Evolutionary conservation across 1,139 yeast species (phyloP), one percentile per base, ranked within the genome.

Genomic region (Lodderomyces oxycetoniae): DNA sequence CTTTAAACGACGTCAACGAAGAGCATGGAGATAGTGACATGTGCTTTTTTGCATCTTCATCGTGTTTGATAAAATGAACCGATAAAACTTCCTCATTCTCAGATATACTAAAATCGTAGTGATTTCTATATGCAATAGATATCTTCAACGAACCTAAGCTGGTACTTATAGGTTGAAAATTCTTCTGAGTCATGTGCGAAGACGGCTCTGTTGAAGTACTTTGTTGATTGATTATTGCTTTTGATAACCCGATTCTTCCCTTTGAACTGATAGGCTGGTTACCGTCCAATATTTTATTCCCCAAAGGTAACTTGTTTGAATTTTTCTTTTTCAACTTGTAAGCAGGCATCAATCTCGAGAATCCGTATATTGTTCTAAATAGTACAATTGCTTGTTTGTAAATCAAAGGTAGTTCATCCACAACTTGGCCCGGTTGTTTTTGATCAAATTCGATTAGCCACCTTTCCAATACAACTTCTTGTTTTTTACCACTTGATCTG

Each of bases 391-490:
- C 75, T 47, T 81, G 84, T 50, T 84, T 85, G 61, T 86, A 85
- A 11, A 84, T 73, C 17, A 69, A 57, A 0, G 93, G 87, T 16
- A 83, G 63, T 39, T 83, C 89, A 34, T 61, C 71, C 5, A 21
- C 13, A 8, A 54, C 47, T 10, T 61, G 63, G 12, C 57, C 46
- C 6, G 54, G 53, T 16, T 47, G 57, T 35, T 40, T 50, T 32
- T 53, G 53, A 46, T 81, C 89, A 43, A 88, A 74, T 54, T 88
- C 95, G 25, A 91, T 63, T 17, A 87, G 65, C 98, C 98, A 91
- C 39, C 98, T 68, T 53, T 91, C 98, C 38, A 91, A 61, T 2
- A 91, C 96, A 12, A 91, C 75, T 55, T 89, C 97, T 10, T 77
- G 66, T 48, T 80, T 81, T 50, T 72, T 77, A 17, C 52, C 26